Conservation (phyloP, 345 rosid genomes). For the Rhizophora mangle region DNA sequence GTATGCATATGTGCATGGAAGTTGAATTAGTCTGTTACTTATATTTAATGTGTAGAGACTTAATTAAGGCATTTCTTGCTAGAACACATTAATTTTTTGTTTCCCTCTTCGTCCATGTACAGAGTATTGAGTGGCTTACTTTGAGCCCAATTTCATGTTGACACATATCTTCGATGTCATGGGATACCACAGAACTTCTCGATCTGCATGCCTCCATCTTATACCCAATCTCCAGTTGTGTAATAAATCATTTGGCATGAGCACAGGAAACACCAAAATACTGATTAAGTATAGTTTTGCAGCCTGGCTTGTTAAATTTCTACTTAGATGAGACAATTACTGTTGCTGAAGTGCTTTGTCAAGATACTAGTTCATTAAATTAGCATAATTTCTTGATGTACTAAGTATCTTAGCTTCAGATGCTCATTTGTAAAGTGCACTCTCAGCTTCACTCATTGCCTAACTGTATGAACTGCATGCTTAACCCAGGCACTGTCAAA, state of each 20-base stretch:
- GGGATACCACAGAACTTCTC: too few relatives aligned
- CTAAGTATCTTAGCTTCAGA: neutral
- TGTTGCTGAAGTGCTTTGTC: neutral
- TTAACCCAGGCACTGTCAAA: slow-evolving; percentile 53
- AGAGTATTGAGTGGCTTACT: too few relatives aligned
- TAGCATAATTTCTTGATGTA: neutral
- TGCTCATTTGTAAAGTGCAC: neutral
- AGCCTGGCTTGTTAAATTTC: neutral
- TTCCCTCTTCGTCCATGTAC: too few relatives aligned
- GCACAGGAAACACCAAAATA: too few relatives aligned
- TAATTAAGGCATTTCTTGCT: too few relatives aligned
- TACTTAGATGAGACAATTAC: neutral
- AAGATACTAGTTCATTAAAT: neutral
- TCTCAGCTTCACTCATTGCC: neutral
- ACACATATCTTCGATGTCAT: too few relatives aligned
- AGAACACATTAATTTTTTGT: too few relatives aligned
- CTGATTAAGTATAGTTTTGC: neutral
- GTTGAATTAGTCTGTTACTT: neutral
- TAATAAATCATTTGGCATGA: too few relatives aligned
- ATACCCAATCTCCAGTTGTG: too few relatives aligned
- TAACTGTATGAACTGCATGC: slow-evolving; percentile 9
- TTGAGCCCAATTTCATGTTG: too few relatives aligned
- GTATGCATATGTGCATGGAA: neutral
- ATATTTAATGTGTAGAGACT: too few relatives aligned
- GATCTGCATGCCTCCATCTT: too few relatives aligned